Conservation (phyloP, 169 alveolate genomes). For the Cryptosporidium xiaoi region DNA sequence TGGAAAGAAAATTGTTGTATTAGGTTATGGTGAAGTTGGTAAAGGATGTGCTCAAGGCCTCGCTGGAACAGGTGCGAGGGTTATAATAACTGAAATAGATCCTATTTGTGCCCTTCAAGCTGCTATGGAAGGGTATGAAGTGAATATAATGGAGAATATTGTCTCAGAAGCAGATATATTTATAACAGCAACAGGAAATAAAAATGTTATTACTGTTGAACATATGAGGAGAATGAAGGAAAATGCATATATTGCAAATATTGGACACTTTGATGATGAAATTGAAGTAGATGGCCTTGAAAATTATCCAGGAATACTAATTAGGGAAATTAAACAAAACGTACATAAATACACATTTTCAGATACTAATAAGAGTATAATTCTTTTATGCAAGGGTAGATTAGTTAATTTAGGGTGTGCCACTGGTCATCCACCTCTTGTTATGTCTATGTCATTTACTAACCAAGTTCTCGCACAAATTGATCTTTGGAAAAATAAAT, state of each 20-base stretch:
- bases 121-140: conserved; percentile 97
- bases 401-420: conserved; percentile 98
- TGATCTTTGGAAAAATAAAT: conserved; percentile 89
- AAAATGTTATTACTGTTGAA: conserved; percentile 92
- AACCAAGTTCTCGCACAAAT: conserved; percentile 92
- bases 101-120: conserved; percentile 99
- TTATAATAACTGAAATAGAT: conserved; percentile 95
- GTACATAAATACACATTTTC: conserved; percentile 91
- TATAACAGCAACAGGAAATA: conserved; percentile 96
- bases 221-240: conserved; percentile 97
- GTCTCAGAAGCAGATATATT: conserved; percentile 94
- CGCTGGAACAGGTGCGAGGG: conserved; percentile 97
- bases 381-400: conserved; percentile 96
- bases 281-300: conserved; percentile 93
- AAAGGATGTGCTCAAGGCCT: conserved; percentile 98
- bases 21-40: conserved; percentile 99
- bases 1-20: conserved; percentile 95
- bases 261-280: conserved; percentile 99
- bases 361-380: conserved; percentile 90
- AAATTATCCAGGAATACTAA: conserved; percentile 89
- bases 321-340: conserved; percentile 92
- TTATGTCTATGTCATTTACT: conserved; percentile 97
- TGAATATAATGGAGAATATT: conserved; percentile 90
- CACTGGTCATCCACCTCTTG: conserved; percentile 99
- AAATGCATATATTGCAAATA: conserved; percentile 95